Percentiles rank a stretch among this genome's conserved stretches.
phyloP scores from a whole-genome alignment of 2,329 filamentous ascomycete species.

The Fusarium verrucosum region DNA sequence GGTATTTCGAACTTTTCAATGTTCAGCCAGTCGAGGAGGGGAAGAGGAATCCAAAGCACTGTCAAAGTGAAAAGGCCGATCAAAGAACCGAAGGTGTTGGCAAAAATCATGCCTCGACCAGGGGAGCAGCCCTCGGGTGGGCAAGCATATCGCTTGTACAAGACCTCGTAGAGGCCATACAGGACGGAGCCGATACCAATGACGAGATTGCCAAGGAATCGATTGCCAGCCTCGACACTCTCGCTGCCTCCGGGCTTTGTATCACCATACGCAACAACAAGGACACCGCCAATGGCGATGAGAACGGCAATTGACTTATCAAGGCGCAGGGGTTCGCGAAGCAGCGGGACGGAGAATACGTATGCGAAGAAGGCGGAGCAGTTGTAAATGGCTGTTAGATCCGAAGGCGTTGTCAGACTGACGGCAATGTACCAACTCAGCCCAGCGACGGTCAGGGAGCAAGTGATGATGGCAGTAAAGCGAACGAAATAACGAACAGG shows the following conservation, averaged over 20 bases:
- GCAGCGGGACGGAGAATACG: slow-evolving; percentile 89
- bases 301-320: slow-evolving; percentile 89
- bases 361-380: slow-evolving; percentile 99
- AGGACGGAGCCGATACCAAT: slow-evolving; percentile 91
- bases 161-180: slow-evolving; percentile 95
- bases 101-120: slow-evolving; percentile 93
- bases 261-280: slow-evolving; percentile 96
- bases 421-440: slow-evolving; percentile 97
- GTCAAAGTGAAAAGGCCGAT: slow-evolving; percentile 87
- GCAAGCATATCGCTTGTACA: slow-evolving; percentile 94
- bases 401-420: slow-evolving; percentile 88
- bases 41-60: slow-evolving; percentile 92
- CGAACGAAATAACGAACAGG: slow-evolving; percentile 76
- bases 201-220: slow-evolving; percentile 86
- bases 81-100: slow-evolving; percentile 88
- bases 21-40: slow-evolving; percentile 80
- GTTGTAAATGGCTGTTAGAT: slow-evolving; percentile 98
- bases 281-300: slow-evolving; percentile 87
- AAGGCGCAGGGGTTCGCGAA: slow-evolving; percentile 82
- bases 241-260: slow-evolving; percentile 55
- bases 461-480: slow-evolving; percentile 84
- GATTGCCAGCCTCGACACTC: slow-evolving; percentile 66
- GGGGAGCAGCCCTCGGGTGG: slow-evolving; percentile 88
- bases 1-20: slow-evolving; percentile 87
- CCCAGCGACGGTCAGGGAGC: slow-evolving; percentile 86